A percentile compares a stretch with the other conserved stretches of the same genome.
Conservation (phyloP, 371 early-diverging fungal species). For the Mortierella sp. region DNA sequence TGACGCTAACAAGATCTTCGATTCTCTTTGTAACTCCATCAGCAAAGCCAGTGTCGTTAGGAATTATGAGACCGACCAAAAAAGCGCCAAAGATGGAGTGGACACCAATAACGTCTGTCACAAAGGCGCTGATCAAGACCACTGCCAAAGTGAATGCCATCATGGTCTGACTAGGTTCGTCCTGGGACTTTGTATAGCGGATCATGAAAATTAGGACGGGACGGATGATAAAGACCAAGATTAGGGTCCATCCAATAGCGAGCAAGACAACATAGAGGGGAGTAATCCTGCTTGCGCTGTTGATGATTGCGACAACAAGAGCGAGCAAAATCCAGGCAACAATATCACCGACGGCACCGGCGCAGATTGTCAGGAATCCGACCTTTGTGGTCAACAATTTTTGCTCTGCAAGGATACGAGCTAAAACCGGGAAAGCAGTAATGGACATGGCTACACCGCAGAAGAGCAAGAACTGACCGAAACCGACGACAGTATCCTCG, state of each 20-base stretch:
- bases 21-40: constrained; percentile 90
- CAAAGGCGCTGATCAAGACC: constrained; percentile 78
- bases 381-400: constrained; percentile 86
- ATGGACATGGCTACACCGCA: constrained; percentile 92
- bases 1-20: constrained; percentile 89
- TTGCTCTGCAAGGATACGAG: constrained; percentile 91
- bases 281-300: constrained; percentile 69
- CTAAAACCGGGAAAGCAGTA: constrained; percentile 95
- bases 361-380: constrained; percentile 86
- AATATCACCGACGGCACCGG: constrained; percentile 91
- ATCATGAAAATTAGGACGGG: constrained; percentile 68
- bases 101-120: constrained; percentile 90
- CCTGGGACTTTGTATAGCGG: constrained; percentile 63
- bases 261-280: constrained; percentile 81
- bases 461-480: constrained; percentile 82
- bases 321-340: constrained; percentile 90
- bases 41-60: constrained; percentile 91
- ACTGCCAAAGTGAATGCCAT: constrained; percentile 76
- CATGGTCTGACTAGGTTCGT: constrained; percentile 73
- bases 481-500: constrained; percentile 61
- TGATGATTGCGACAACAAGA: constrained; percentile 83
- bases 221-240: constrained; percentile 71
- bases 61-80: constrained; percentile 87
- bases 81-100: constrained; percentile 96
- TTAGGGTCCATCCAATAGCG: constrained; percentile 68